Base-by-base conservation (phyloP, 495 filamentous ascomycete genomes). In the Penicillium nucicola region DNA sequence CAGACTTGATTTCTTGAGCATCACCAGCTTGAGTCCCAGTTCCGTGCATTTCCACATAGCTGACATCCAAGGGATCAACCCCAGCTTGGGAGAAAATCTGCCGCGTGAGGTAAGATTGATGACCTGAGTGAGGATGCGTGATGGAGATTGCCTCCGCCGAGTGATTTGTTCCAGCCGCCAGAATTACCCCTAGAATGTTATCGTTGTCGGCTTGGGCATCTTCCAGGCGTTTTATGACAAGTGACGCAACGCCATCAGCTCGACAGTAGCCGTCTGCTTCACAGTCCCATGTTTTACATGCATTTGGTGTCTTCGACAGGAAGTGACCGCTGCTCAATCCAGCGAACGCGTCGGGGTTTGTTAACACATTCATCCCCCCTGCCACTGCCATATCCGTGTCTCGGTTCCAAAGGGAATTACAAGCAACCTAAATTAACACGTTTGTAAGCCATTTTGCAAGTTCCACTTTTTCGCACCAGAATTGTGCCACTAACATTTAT, bases 221-320 rank as follows among this genome's bases (percentile, higher is more conserved):
- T 10, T 71, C 65, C 0, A 78, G 48, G 7, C 74, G 55, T 45
- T 80, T 80, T 1, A 80, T 28, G 5, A 79, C 56, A 0, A 79
- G 32, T 1, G 66, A 64, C 1, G 63, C 77, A 11, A 78, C 61
- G 3, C 64, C 77, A 0, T 82, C 78, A 2, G 56, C 74, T 48
- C 87, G 79, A 57, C 84, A 87, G 62, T 89, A 90, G 0, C 87
- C 86, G 62, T 90, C 84, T 3, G 86, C 86, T 23, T 72, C 74
- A 47, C 80, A 72, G 55, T 88, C 85, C 44, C 84, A 89, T 0
- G 84, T 82, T 25, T 89, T 84, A 66, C 87, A 91, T 32, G 75
- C 71, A 62, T 89, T 28, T 4, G 84, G 52, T 37, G 77, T 84
- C 53, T 84, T 84, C 13, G 84, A 87, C 40, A 89, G 66, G 69